Base-by-base conservation (phyloP, 2,329 filamentous ascomycete genomes). In the Leptographium radiaticola region DNA sequence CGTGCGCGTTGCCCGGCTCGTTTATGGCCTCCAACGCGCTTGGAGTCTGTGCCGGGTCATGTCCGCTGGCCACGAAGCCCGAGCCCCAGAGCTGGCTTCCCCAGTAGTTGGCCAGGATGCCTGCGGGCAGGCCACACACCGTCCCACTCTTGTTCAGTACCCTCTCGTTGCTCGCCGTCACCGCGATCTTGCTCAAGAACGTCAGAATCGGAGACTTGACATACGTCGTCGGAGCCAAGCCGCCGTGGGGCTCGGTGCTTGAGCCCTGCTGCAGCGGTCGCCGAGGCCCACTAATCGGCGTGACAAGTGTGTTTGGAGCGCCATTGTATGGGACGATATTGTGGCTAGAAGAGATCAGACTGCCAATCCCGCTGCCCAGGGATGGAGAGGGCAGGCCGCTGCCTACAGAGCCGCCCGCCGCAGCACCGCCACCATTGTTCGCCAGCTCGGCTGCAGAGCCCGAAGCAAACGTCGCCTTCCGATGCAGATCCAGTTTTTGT, bases 51-150 rank as follows among this genome's bases (percentile, higher is more conserved):
- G 15, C 20, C n/a, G 39, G 40, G 6, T 44, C 52, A 38, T 15
- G 18, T 10, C 51, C 54, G 8, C 6, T 38, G 25, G 51, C 12
- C 15, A 61, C 58, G 9, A 59, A 61, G 7, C 62, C 62, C 1
- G 65, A 62, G 45, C 65, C 68, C 87, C 89, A 95, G 48, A 89
- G 84, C 54, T 82, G 86, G 62, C 84, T 94, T 50, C 91, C 91
- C 91, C 91, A 97, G 54, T 94, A 79, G 65, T 97, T 97, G 36
- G 90, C 90, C 73, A 95, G 80, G 57, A 96, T 82, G 15, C 88
- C 89, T 50, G 86, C 87, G 1, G 90, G 88, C 68, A 95, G 81
- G 25, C 79, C 79, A 44, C 85, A 80, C n/a, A 76, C 76, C 48
- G 74, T 79, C n/a, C 82, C 81, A 18, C 81, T 68, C 4, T 77